Evolutionary conservation across 2,329 filamentous ascomycete species (phyloP).

Genomic region (Talaromyces islandicus): DNA sequence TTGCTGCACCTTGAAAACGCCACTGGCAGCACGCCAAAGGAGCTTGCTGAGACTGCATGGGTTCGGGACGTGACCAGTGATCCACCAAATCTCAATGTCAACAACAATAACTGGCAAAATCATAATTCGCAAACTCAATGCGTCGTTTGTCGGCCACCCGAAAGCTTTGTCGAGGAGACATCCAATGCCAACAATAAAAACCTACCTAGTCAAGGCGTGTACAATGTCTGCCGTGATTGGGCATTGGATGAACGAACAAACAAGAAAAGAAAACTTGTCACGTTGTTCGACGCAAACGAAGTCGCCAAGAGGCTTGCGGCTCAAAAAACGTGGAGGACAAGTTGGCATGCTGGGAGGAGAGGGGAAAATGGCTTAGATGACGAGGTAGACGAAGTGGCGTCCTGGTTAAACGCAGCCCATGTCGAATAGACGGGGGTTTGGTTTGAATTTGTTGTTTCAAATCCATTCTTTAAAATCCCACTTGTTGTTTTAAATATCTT

Average conservation of each 20-base stretch:
- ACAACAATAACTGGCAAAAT: neutral
- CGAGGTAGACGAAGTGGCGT: neutral
- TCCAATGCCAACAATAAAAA: neutral
- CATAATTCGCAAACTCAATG: neutral
- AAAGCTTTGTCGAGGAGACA: neutral
- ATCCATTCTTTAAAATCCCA: too few species aligned
- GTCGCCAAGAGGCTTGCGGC: slow-evolving; percentile 47
- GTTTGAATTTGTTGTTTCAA: neutral
- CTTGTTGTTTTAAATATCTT: too few species aligned
- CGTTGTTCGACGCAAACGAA: slow-evolving; percentile 55
- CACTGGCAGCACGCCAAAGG: slow-evolving; percentile 66
- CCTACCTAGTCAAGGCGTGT: slow-evolving; percentile 18
- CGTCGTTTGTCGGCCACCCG: neutral
- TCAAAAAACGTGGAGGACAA: slow-evolving; percentile 1
- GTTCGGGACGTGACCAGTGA: slow-evolving; percentile 15
- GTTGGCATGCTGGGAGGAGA: neutral
- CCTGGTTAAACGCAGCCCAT: neutral
- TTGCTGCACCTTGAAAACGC: slow-evolving; percentile 68
- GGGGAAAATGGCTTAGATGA: neutral
- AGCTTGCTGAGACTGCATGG: slow-evolving; percentile 37
- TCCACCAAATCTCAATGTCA: slow-evolving; percentile 10
- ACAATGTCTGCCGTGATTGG: slow-evolving; percentile 28
- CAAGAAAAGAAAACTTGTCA: slow-evolving; percentile 50
- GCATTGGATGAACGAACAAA: slow-evolving; percentile 18
- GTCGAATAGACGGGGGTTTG: neutral